phyloP scores from a whole-genome alignment of 148 eudicot species.

The Talinum fruticosum region DNA sequence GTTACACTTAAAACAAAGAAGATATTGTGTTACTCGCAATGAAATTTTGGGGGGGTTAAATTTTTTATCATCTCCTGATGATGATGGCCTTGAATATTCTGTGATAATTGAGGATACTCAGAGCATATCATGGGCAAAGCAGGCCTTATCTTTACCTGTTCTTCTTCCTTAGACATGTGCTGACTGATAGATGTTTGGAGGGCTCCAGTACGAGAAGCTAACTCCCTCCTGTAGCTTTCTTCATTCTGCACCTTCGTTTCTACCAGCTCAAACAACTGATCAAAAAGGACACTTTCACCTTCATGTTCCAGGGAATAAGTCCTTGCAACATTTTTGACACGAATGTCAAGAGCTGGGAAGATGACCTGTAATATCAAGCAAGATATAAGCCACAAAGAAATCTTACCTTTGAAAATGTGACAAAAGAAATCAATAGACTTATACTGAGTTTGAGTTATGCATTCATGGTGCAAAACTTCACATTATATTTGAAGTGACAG shows the following conservation, averaged over 20 bases:
- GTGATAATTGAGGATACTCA: background rate
- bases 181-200: constrained; percentile 91
- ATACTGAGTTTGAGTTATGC: background rate
- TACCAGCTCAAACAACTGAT: constrained; percentile 73
- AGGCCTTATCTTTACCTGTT: constrained; percentile 51
- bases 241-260: constrained; percentile 51
- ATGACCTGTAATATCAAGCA: constrained; percentile 53
- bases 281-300: constrained; percentile 91
- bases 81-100: background rate
- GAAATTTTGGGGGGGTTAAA: too few species aligned
- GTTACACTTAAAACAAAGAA: background rate
- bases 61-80: background rate
- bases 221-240: constrained; percentile 77
- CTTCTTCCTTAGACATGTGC: constrained; percentile 99
- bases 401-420: background rate
- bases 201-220: constrained; percentile 94
- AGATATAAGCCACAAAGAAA: constrained; percentile 4
- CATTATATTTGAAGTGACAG: background rate
- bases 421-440: background rate
- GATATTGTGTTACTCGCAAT: too few species aligned
- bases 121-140: background rate
- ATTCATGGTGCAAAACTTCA: background rate
- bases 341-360: constrained; percentile 95
- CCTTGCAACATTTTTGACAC: constrained; percentile 95
- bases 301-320: constrained; percentile 97